Evolutionary conservation across 1,139 yeast genomes (phyloP), one percentile per base, ranked within the genome.

Genomic region (Blastobotrys serpentis): DNA sequence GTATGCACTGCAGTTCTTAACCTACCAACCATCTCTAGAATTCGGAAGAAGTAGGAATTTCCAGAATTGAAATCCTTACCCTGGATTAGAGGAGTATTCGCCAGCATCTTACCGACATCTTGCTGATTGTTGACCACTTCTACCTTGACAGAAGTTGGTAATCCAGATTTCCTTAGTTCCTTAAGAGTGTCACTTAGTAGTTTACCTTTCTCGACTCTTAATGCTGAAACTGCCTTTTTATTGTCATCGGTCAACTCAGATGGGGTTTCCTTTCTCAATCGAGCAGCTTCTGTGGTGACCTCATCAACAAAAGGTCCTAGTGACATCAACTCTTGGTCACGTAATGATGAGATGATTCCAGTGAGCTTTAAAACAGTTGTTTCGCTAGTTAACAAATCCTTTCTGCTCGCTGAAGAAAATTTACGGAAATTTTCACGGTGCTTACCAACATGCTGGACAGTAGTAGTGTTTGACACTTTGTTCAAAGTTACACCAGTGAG

Each of bases 11-110:
- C 72, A 25, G 82, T 76, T 59, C 96, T 76, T 51, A 92, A 69
- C 42, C 92, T 75, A 5, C 98, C 98, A 37, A 90, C 68, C 43
- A 89, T 65, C 58, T 92, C 98, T 47, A 92, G 67, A 16, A 87
- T 68, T 52, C 86, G 75, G 71, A 78, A 86, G 65, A 81, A 89
- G 58, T 77, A 77, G 0, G 65, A 65, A 62, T 89, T 95, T 43
- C 72, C 66, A 1, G 75, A 76, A n/a, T 71, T 70, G 30, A 79
- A 60, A 1, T 61, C 50, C 1, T 75, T 63, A 0, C 62, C 69
- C 2, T 64, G 63, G 44, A 86, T 74, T 1, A 83, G 69, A 7
- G 69, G 69, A 8, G 82, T 69, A 3, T 48, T 48, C 1, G 86
- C 77, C 43, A 92, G 67, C 26, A 90, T 75, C 32, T 77, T 66